phyloP scores from a whole-genome alignment of 1,139 yeast species.

The Yamadazyma diospyri region DNA sequence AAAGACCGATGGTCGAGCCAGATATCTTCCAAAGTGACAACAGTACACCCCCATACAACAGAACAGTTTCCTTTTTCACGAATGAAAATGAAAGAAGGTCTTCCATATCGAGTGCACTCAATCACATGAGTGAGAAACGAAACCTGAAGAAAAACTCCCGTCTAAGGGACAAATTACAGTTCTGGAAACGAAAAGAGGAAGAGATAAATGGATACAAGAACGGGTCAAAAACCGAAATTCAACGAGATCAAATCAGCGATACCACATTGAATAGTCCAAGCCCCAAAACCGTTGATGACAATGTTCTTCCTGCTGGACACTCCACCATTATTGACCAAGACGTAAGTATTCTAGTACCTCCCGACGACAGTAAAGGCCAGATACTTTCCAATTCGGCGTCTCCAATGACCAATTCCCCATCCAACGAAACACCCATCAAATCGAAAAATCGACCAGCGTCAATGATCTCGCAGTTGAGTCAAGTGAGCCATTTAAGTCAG shows the following conservation, averaged over 20 bases:
- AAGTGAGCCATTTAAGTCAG: conserved; percentile 53
- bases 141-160: conserved; percentile 17
- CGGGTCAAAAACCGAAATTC: background rate
- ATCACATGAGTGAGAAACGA: conserved; percentile 10
- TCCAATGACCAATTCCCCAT: conserved; percentile 1
- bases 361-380: background rate
- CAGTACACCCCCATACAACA: conserved; percentile 19
- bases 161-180: conserved; percentile 35
- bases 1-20: conserved; percentile 2
- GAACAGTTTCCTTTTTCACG: conserved; percentile 36
- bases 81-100: conserved; percentile 21
- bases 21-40: conserved; percentile 7
- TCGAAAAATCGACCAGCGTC: conserved; percentile 57
- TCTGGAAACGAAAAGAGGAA: conserved; percentile 32
- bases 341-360: background rate
- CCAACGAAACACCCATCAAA: conserved; percentile 5
- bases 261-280: conserved; percentile 15
- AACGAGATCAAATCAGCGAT: conserved; percentile 14
- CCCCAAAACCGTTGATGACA: conserved; percentile 15
- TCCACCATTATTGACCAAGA: conserved; percentile 4
- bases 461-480: conserved; percentile 61
- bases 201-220: conserved; percentile 4
- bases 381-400: conserved; percentile 1
- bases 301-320: background rate
- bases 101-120: conserved; percentile 13